Evolutionary conservation across 208 protist species (phyloP).

Genomic region (Trichomonas gallinae): DNA sequence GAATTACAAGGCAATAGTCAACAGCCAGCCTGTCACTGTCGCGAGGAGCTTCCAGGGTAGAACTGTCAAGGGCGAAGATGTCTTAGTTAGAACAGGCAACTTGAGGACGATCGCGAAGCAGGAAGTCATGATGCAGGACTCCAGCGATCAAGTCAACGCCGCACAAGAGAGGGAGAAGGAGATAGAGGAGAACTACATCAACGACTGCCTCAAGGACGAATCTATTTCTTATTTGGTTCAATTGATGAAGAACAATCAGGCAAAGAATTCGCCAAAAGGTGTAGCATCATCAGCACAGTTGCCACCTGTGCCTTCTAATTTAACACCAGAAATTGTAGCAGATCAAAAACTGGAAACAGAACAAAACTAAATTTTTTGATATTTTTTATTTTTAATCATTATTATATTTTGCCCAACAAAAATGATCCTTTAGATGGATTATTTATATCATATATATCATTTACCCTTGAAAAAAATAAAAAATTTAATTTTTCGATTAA

Average conservation of each 20-base stretch:
- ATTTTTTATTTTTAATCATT: too few species aligned
- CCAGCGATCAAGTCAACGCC: neutral
- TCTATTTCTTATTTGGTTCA: conserved; percentile 16
- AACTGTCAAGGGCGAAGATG: conserved; percentile 14
- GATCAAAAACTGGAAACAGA: too few species aligned
- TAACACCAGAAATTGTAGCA: neutral
- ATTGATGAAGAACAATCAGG: neutral
- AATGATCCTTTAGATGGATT: too few species aligned
- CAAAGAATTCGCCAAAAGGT: neutral
- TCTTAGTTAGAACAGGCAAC: neutral
- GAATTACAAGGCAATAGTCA: neutral
- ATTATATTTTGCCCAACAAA: too few species aligned
- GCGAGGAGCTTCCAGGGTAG: neutral
- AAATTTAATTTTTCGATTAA: too few species aligned
- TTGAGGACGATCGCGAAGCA: neutral
- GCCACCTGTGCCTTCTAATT: neutral
- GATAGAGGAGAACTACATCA: conserved; percentile 1
- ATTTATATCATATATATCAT: too few species aligned
- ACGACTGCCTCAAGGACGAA: neutral
- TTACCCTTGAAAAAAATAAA: too few species aligned
- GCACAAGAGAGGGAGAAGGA: neutral
- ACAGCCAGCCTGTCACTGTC: neutral
- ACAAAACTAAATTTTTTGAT: too few species aligned
- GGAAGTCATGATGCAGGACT: neutral
- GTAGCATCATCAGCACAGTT: neutral